Base-by-base conservation (phyloP, 768 basidiomycete species). In the Boletus rubroflammeus region DNA sequence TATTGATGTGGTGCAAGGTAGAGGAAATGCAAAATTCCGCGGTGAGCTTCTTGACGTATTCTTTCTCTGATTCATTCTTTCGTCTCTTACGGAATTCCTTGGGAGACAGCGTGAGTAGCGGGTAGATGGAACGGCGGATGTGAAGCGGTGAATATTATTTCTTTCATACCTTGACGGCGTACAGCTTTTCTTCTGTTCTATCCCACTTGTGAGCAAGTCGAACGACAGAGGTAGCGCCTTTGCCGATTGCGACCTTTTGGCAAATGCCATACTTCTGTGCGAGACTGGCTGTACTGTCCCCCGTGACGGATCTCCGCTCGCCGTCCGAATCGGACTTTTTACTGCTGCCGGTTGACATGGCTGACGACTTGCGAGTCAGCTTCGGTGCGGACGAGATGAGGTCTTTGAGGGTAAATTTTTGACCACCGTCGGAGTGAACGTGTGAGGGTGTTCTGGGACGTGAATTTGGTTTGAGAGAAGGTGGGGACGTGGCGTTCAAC, bases 1-100 rank as follows among this genome's bases (percentile, higher is more conserved):
- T 83, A 70, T 98, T 98, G 65, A 84, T 76, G 67, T 96, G 94
- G 68, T 93, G 92, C 28, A 98, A 73, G 2, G 95, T 97, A 35
- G 95, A 97, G 41, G 93, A 95, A 58, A 98, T 98, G 73, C 95
- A 98, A 74, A 98, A 98, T 70, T 98, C 96, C 25, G 96, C 93
- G 6, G 96, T 99, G 63, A 99, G 88, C 73, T 99, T 99, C 84
- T 99, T 99, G 76, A 99, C 86, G 66, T 99, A 99, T 76, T 99
- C 96, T 72, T 97, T 97, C 74, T 99, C 96, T 6, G 94, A 85
- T 76, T 99, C 96, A 66, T 96, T 97, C 82, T 95, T 96, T 63
- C 96, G 84, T 58, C 96, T 84, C 72, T 97, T 98, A 49, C 96
- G 88, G 79, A 99, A 99, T 75, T 99, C 96, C 93, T 96, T 57